These are phyloP conservation scores for Fusarium buharicum DNA, from an alignment of 2,329 filamentous ascomycete genomes.

Conservation along the genomic window DNA sequence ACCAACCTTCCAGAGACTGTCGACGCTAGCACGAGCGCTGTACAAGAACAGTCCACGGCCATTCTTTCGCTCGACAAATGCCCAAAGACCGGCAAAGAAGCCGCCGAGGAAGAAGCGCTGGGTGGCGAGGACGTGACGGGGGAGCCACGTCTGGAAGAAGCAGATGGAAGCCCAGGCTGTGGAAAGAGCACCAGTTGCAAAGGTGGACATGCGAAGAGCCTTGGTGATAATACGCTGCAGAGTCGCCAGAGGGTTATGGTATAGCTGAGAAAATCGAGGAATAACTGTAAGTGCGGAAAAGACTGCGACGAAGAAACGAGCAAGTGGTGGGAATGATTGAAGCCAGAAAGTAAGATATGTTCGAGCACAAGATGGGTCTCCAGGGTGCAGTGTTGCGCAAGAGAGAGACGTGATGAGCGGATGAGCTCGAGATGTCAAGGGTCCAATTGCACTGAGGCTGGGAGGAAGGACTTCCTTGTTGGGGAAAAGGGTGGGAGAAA, in stretches of 20 bases:
- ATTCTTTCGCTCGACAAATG: conserved; percentile 74
- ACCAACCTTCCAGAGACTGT: conserved; percentile 92
- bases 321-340: conserved; percentile 79
- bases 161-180: conserved; percentile 91
- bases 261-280: conserved; percentile 72
- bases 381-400: conserved; percentile 88
- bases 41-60: conserved; percentile 80
- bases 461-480: conserved; percentile 72
- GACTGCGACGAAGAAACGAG: conserved; percentile 79
- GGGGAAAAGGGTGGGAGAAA: conserved; percentile 89
- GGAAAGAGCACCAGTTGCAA: conserved; percentile 81
- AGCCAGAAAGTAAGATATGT: conserved; percentile 91
- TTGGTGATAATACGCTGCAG: conserved; percentile 73
- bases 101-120: conserved; percentile 92
- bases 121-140: conserved; percentile 77
- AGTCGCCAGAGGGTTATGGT: conserved; percentile 74
- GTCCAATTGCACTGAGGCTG: conserved; percentile 74
- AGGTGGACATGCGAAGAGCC: conserved; percentile 79
- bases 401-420: conserved; percentile 86
- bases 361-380: conserved; percentile 86
- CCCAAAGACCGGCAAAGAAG: conserved; percentile 86
- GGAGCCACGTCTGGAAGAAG: conserved; percentile 84
- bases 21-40: conserved; percentile 78
- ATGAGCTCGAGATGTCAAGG: conserved; percentile 85
- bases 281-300: conserved; percentile 76